Base-by-base conservation (phyloP, 768 basidiomycete species). In the Infundibulicybe gibba region DNA sequence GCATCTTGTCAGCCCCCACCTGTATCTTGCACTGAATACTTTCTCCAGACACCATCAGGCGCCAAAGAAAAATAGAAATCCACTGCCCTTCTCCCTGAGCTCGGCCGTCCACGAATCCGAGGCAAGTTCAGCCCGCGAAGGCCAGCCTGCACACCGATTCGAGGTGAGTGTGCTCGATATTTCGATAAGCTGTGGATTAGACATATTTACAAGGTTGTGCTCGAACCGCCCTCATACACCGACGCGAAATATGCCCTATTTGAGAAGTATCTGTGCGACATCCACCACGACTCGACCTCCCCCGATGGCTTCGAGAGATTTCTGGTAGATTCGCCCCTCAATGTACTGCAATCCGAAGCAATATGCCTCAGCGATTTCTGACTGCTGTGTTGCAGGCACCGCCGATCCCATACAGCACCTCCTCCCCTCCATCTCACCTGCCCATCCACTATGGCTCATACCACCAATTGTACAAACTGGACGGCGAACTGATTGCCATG, bases 361-460 rank as follows among this genome's bases (percentile, higher is more conserved):
- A 2, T 21, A 13, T 33, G 31, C 20, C 41, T 9, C 41, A 19
- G 32, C 19, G 32, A 14, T 35, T 21, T 15, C 10, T 47, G 11
- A 31, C 38, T 16, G 16, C 21, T 13, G 14, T 19, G 42, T 32
- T 2, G n/a, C 25, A 91, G 90, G 45, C 54, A 45, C 75, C 80
- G 56, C 67, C 74, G 17, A 93, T 89, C 54, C 74, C 72, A 13
- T 92, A 87, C 60, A 25, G 25, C 25, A 47, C 66, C 5, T 63
- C 58, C 1, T 43, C 61, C 0, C 75, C 74, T 0, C 79, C 83
- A 14, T 47, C 50, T 2, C 75, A 85, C 56, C 72, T 95, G 9
- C 93, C 94, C 0, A 58, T 49, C n/a, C 66, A 78, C 13, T 97
- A 92, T 63, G 95, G 95, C n/a, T 87, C 90, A 17, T 90, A 92